Evolutionary conservation across 2,329 filamentous ascomycete genomes (phyloP).

Genomic region (Aspergillus sclerotialis): DNA sequence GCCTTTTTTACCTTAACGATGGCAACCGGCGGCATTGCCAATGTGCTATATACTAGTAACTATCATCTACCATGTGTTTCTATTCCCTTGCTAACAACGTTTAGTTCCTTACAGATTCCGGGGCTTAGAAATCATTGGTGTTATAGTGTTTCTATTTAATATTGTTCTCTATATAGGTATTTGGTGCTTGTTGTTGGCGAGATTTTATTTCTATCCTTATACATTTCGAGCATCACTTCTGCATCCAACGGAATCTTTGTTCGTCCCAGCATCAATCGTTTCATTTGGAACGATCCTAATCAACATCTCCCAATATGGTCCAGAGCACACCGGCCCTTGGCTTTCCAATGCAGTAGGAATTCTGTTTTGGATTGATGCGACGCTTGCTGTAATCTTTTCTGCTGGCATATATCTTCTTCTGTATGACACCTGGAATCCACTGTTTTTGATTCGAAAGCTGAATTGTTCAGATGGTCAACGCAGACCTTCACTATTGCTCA

Average conservation of each 20-base stretch:
- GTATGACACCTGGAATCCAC: slow-evolving; percentile 27
- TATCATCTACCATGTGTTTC: slow-evolving; percentile 3
- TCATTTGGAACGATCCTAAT: slow-evolving; percentile 71
- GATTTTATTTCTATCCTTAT: slow-evolving; percentile 63
- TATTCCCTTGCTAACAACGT: slow-evolving; percentile 4
- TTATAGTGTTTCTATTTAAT: slow-evolving; percentile 58
- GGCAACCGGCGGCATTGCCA: slow-evolving; percentile 55
- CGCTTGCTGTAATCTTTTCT: slow-evolving; percentile 60
- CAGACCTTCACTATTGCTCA: slow-evolving; percentile 66
- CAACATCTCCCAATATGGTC: slow-evolving; percentile 71
- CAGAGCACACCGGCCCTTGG: slow-evolving; percentile 56
- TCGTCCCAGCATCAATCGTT: slow-evolving; percentile 62
- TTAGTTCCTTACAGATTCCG: slow-evolving; percentile 47
- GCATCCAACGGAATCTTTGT: slow-evolving; percentile 72
- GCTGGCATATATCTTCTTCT: slow-evolving; percentile 68
- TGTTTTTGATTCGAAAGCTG: no score
- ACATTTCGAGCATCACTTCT: slow-evolving; percentile 65
- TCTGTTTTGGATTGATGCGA: slow-evolving; percentile 68
- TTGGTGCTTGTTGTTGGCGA: slow-evolving; percentile 56
- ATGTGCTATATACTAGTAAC: slow-evolving; percentile 52
- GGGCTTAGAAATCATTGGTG: slow-evolving; percentile 54
- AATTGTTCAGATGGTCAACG: slow-evolving; percentile 50
- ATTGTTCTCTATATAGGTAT: slow-evolving; percentile 57
- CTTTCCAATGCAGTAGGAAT: slow-evolving; percentile 54
- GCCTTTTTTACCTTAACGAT: slow-evolving; percentile 70